Evolutionary conservation across 192 early-diverging fungal species (phyloP), one percentile per base, ranked within the genome.

Genomic region (Coemansia sp.): DNA sequence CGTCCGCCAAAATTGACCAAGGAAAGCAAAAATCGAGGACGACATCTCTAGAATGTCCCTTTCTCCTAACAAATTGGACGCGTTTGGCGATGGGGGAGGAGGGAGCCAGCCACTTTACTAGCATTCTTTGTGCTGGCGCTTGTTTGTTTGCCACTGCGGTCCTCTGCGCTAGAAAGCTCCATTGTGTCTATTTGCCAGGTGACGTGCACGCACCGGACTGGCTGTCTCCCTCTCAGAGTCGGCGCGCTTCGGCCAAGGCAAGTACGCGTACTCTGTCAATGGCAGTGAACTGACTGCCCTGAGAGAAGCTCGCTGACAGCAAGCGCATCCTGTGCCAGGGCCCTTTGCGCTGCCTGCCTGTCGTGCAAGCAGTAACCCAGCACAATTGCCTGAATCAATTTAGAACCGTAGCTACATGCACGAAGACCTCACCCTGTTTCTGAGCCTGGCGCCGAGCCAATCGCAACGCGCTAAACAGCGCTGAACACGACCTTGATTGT

Each of bases 81-180:
- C 46, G 46, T 17, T 27, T 24, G 18, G 29, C 29, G 29, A 32
- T 32, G 29, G 29, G 29, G 46, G 26, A 24, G 11, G 26, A 14
- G 26, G 46, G 26, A 22, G 46, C 26, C 24, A 48, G 24, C 24
- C 46, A 12, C 24, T 19, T 19, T 60, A 60, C 43, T 60, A 36
- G 3, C 58, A 60, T 60, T 60, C 58, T 60, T 48, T 60, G 58
- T 19, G 41, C 15, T 24, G n/a, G 24, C 24, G 21, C 24, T 58
- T 60, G 58, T 60, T 60, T 60, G 58, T 22, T 60, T 48, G 46
- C 22, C 46, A 7, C 24, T 14, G 46, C 46, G 46, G 26, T 48
- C 46, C 46, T 46, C 43, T 24, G 43, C 26, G 46, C 46, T n/a
- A 19, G 29, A 32, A 32, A 32, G 29, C 29, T 7, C 29, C 29